Evolutionary conservation across 768 basidiomycete genomes (phyloP), one percentile per base, ranked within the genome.

Genomic region (Russula foetens): DNA sequence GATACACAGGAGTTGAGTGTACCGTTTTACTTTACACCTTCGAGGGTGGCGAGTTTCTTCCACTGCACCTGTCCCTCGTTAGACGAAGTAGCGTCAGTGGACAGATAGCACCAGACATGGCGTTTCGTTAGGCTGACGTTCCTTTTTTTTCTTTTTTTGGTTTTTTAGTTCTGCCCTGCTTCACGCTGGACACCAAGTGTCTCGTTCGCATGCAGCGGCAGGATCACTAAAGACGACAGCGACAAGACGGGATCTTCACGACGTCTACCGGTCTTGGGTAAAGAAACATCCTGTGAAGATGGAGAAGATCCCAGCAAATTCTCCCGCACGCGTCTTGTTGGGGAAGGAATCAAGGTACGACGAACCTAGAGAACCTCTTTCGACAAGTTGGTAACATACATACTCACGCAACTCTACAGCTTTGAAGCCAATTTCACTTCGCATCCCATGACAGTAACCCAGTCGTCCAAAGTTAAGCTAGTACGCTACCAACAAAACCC

Each of bases 151-250:
- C 31, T 47, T 41, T 24, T 21, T 57, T 21, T 26, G 43, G 29
- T 46, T 39, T 23, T 21, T 57, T 1, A 96, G 93, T 3, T 95
- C 92, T 47, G 97, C 93, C 2, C 77, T 98, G 31, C 80, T 98
- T 17, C 84, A 98, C 68, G 91, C 83, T 9, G 91, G 92, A 9
- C 82, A 92, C 74, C 73, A 79, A 52, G 79, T 97, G 41, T 96
- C 96, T 9, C 85, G 96, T 14, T 96, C 96, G 0, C 97, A 98
- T 73, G 92, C 95, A 0, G 79, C 78, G 21, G 73, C 92, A 5
- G 97, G 97, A 0, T 95, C 93, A 8, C 72, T 99, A 58, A 98
- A 98, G 77, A 97, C 97, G 19, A 80, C 84, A 21, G 96, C 92
- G 3, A 76, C 85, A 2, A 78, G 83, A 35, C 68, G 74, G 28